Conservation (phyloP, 148 eudicot species). For the Agrostemma githago region DNA sequence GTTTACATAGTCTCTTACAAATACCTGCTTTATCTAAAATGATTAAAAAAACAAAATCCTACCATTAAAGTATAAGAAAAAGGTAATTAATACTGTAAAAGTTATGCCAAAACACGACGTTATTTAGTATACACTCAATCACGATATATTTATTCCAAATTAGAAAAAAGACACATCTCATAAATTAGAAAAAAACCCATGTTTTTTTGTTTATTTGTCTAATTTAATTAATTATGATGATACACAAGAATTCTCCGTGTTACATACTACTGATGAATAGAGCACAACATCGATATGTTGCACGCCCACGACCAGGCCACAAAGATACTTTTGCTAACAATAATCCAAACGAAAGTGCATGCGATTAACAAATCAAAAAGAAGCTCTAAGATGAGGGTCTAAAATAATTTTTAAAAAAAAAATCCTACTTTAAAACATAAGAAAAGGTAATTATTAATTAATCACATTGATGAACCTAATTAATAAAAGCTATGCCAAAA, state of each 20-base stretch:
- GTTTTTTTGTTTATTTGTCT: neutral
- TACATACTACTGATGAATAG: slow-evolving; percentile 5
- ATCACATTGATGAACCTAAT: neutral
- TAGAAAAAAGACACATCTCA: neutral
- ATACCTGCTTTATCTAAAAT: too few relatives aligned
- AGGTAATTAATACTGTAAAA: neutral
- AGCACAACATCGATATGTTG: neutral
- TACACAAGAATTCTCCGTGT: neutral
- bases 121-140: neutral
- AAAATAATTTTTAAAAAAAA: neutral
- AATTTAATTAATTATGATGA: slow-evolving; percentile 7
- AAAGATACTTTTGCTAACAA: neutral
- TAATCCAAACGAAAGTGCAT: neutral
- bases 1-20: too few relatives aligned
- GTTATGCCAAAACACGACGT: neutral
- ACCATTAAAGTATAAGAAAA: neutral
- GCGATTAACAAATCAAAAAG: too few relatives aligned
- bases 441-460: neutral
- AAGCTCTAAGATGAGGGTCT: too few relatives aligned
- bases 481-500: neutral
- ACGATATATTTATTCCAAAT: neutral
- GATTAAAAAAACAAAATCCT: neutral
- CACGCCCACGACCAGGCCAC: neutral
- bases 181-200: neutral
- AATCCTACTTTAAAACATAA: neutral